These are phyloP conservation scores for Fusarium domesticum DNA, from an alignment of 2,329 filamentous ascomycete species.

Conservation along the genomic window DNA sequence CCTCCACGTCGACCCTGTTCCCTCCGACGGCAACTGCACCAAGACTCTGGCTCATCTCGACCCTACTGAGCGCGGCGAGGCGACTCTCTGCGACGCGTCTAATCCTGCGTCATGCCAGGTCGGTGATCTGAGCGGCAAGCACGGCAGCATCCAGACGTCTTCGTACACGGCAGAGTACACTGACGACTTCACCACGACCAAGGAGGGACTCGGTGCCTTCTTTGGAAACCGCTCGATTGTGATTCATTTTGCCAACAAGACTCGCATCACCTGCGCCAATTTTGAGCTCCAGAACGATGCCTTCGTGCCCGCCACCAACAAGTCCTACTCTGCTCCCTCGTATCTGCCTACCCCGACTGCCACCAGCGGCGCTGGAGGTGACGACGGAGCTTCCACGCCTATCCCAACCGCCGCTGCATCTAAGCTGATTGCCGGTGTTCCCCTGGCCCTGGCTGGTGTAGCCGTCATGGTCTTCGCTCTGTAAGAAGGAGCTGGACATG, in stretches of 20 bases:
- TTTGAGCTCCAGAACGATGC: conserved; percentile 39
- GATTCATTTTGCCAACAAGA: conserved; percentile 62
- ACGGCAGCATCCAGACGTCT: conserved; percentile 56
- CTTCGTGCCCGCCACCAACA: conserved; percentile 7
- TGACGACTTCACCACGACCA: conserved; percentile 58
- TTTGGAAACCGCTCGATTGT: conserved; percentile 65
- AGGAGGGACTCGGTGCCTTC: conserved; percentile 51
- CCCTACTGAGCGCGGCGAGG: conserved; percentile 63
- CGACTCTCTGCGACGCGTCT: conserved; percentile 55
- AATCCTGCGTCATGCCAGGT: conserved; percentile 67
- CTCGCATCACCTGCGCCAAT: conserved; percentile 63
- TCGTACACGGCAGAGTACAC: conserved; percentile 49
- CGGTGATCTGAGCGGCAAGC: conserved; percentile 73
- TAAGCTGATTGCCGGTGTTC: background rate
- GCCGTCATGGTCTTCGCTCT: background rate
- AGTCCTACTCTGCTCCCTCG: conserved; percentile 16
- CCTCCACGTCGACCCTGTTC: conserved; percentile 64
- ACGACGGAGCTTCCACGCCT: conserved; percentile 4
- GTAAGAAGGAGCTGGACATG: background rate
- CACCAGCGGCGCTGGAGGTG: conserved; percentile 8
- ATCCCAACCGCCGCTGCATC: background rate
- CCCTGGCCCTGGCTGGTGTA: background rate
- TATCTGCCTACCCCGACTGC: conserved; percentile 22
- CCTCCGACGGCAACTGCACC: conserved; percentile 68
- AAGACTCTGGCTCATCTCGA: conserved; percentile 66